These are phyloP conservation scores for Dioscorea zingiberensis DNA, from an alignment of 106 monocot species.

Conservation along the genomic window DNA sequence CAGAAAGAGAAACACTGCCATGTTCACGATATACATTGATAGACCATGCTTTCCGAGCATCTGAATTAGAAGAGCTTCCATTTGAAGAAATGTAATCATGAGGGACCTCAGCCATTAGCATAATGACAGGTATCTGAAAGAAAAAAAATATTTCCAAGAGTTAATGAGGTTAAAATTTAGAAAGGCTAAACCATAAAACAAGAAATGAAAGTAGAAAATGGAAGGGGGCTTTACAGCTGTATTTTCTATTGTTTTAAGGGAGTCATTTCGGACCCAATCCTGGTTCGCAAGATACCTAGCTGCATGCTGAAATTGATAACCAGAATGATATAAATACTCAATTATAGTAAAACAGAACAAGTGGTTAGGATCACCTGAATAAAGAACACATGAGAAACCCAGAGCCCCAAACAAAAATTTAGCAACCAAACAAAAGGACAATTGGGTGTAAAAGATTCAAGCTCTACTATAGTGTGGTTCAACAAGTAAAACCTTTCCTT, in stretches of 20 bases:
- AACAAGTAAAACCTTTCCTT: no score
- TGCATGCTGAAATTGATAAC: constrained; percentile 69
- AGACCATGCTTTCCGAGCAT: constrained; percentile 25
- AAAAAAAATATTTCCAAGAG: constrained; percentile 3
- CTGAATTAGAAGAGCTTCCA: constrained; percentile 30
- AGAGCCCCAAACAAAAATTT: no score
- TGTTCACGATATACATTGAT: constrained; percentile 18
- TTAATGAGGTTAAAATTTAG: neutral
- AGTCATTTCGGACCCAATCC: constrained; percentile 98
- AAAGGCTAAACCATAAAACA: neutral
- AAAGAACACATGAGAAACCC: no score
- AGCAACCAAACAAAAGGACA: no score
- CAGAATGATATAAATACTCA: neutral
- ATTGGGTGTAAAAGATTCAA: no score
- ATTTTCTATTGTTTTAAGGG: constrained; percentile 95
- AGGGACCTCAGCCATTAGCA: constrained; percentile 88
- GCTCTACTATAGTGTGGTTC: no score
- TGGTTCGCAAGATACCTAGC: constrained; percentile 96
- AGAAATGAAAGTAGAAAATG: neutral
- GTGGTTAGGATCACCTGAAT: neutral
- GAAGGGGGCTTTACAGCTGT: constrained; percentile 61
- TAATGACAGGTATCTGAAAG: constrained; percentile 95
- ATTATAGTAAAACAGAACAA: neutral
- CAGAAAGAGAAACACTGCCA: constrained; percentile 10
- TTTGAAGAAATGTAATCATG: constrained; percentile 44